Base-by-base conservation (phyloP, 495 filamentous ascomycete genomes). In the Thozetella sp. region DNA sequence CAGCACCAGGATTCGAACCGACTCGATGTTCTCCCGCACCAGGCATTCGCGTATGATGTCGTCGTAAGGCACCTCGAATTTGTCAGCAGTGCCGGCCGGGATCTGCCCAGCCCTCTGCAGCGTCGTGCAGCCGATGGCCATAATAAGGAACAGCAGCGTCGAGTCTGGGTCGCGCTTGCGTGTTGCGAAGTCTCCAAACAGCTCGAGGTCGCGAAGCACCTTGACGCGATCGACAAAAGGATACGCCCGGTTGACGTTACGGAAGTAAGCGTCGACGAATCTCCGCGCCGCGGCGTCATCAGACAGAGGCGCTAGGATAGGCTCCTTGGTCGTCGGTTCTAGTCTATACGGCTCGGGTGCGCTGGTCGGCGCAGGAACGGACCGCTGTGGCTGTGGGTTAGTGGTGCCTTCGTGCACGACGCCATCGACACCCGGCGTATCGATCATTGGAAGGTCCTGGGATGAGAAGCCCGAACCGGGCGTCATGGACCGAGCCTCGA, bases 41-140 rank as follows among this genome's bases (percentile, higher is more conserved):
- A 65, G 25, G 22, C 55, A 59, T 23, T 65, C 59, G n/a, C 27
- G 51, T 2, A 54, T 62, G 46, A 62, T 51, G 13, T 57, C 55
- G 26, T 19, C 22, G n/a, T 57, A 57, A 2, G 55, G 27, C 37
- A 57, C 46, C 37, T 51, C 22, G 37, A 57, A 57, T 23, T 46
- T 37, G 17, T 22, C 25, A 11, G 27, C 22, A n/a, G 55, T 57
- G 6, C 37, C 55, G 3, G 24, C 22, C n/a, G 55, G 55, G 17
- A 57, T 54, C 48, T 68, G 62, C 0, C 63, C 57, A 1, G 63
- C 63, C 15, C 63, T 59, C 54, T 68, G 63, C 26, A 68, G 60
- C 3, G 60, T 66, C 12, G 66, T 68, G 25, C 61, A 65, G 2
- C 66, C 66, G 48, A 68, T 66, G 15, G 66, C 63, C 63, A 68